phyloP scores from a whole-genome alignment of 805 yeast genomes.

The Starmerella potacharoeniae region DNA sequence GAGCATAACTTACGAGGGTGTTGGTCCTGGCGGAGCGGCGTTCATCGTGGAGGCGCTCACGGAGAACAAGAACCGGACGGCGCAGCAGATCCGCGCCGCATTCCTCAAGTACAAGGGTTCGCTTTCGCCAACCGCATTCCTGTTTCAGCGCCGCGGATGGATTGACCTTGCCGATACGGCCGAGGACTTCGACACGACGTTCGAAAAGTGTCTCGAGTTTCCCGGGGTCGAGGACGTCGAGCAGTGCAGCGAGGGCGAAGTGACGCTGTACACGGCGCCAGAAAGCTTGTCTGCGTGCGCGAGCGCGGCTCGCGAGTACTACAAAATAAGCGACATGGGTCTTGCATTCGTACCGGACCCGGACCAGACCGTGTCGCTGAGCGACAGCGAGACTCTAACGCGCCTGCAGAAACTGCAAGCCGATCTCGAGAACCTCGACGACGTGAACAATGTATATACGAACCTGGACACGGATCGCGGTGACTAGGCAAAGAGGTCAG shows the following conservation, averaged over 20 bases:
- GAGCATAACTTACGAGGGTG: slow-evolving; percentile 66
- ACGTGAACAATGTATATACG: slow-evolving; percentile 68
- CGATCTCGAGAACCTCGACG: slow-evolving; percentile 66
- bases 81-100: slow-evolving; percentile 61
- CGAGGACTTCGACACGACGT: slow-evolving; percentile 47
- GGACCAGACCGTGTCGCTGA: slow-evolving; percentile 43
- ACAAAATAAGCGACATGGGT: slow-evolving; percentile 57
- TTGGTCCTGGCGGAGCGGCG: slow-evolving; percentile 89
- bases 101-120: slow-evolving; percentile 52
- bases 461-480: slow-evolving; percentile 31
- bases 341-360: slow-evolving; percentile 60
- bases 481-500: not conserved
- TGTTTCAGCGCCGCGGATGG: slow-evolving; percentile 71
- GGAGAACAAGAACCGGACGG: slow-evolving; percentile 75
- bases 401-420: slow-evolving; percentile 47
- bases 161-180: slow-evolving; percentile 37
- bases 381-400: slow-evolving; percentile 42
- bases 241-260: slow-evolving; percentile 26
- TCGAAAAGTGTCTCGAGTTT: slow-evolving; percentile 64
- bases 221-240: slow-evolving; percentile 49
- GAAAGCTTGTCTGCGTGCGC: slow-evolving; percentile 52
- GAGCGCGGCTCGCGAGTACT: slow-evolving; percentile 43
- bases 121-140: slow-evolving; percentile 63
- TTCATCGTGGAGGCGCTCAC: slow-evolving; percentile 77
- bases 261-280: slow-evolving; percentile 53